Percentiles rank a stretch among this genome's conserved stretches.
These are phyloP conservation scores for Coniochaeta hoffmannii DNA, from an alignment of 2,329 filamentous ascomycete genomes.

Conservation along the genomic window DNA sequence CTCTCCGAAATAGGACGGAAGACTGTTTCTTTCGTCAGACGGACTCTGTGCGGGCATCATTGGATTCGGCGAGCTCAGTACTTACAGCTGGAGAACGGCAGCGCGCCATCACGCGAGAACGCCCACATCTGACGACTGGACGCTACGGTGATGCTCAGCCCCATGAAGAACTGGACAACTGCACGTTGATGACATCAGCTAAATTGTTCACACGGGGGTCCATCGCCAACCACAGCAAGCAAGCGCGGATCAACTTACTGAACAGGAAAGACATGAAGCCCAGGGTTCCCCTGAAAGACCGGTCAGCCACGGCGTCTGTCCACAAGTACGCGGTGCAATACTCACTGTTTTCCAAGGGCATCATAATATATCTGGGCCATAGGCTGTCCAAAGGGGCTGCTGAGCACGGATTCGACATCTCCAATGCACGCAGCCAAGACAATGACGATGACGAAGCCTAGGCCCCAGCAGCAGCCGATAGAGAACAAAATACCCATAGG, in stretches of 20 bases:
- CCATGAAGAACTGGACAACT: conserved; percentile 55
- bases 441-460: conserved; percentile 50
- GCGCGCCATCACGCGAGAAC: conserved; percentile 53
- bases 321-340: background rate
- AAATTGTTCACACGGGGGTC: background rate
- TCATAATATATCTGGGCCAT: conserved; percentile 50
- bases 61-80: background rate
- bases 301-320: background rate
- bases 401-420: conserved; percentile 40
- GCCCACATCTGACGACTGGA: conserved; percentile 56
- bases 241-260: conserved; percentile 11
- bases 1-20: conserved; percentile 47
- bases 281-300: conserved; percentile 35
- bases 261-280: conserved; percentile 52
- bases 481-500: conserved; percentile 53
- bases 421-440: conserved; percentile 51
- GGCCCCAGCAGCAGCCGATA: conserved; percentile 41
- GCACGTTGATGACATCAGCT: background rate
- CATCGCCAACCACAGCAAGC: background rate
- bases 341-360: conserved; percentile 43
- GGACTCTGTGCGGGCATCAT: background rate
- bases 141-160: conserved; percentile 49
- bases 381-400: conserved; percentile 47
- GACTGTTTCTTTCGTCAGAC: conserved; percentile 14
- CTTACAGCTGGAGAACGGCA: conserved; percentile 45